A percentile compares a stretch with the other conserved stretches of the same genome.
These are phyloP conservation scores for Beta macrorhiza DNA, from an alignment of 179 eudicot genomes.

Conservation along the genomic window DNA sequence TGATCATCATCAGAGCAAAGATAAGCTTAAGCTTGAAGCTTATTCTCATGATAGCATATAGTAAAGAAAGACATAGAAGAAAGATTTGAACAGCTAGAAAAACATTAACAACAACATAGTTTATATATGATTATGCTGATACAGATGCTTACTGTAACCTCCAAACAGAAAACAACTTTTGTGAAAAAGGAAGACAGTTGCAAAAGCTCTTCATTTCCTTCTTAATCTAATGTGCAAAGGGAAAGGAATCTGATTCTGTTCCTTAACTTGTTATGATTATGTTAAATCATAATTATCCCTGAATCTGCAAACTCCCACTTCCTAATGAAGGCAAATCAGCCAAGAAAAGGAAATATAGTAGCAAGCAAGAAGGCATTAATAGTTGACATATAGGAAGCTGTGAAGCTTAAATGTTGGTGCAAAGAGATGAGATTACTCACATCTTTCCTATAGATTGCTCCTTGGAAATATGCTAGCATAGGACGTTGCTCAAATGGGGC, in stretches of 20 bases:
- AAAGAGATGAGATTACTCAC: constrained; percentile 49
- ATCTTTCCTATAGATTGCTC: constrained; percentile 93
- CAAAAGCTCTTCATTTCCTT: background rate
- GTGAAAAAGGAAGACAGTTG: background rate
- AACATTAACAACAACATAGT: background rate
- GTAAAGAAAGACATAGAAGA: background rate
- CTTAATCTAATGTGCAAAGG: background rate
- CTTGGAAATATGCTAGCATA: constrained; percentile 75
- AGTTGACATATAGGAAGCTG: constrained; percentile 17
- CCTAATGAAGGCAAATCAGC: background rate
- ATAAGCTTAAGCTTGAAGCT: background rate
- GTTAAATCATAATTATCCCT: background rate
- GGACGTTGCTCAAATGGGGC: constrained; percentile 66
- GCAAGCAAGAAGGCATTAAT: background rate
- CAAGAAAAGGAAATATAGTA: background rate
- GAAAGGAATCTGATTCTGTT: background rate
- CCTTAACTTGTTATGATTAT: background rate
- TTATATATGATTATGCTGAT: background rate
- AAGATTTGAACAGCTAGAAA: background rate
- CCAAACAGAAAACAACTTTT: background rate
- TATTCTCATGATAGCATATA: background rate
- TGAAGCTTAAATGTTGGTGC: background rate
- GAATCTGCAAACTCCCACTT: background rate
- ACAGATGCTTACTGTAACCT: background rate
- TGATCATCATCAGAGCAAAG: background rate